A percentile compares a stretch with the other conserved stretches of the same genome.
These are phyloP conservation scores for Silene noctiflora DNA, from an alignment of 179 eudicot genomes.

Conservation along the genomic window DNA sequence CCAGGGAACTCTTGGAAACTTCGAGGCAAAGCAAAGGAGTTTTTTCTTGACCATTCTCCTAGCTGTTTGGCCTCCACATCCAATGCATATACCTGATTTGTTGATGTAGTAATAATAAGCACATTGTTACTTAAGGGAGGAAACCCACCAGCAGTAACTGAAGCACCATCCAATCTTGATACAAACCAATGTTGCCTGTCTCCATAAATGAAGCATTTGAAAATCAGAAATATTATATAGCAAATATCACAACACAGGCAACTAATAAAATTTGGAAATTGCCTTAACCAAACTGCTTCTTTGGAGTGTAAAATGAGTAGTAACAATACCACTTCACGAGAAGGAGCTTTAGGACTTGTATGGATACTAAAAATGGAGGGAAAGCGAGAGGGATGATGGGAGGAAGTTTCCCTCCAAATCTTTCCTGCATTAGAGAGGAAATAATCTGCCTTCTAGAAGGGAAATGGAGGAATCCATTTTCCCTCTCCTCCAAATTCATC, in stretches of 20 bases:
- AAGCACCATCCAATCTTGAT: slow-evolving; percentile 88
- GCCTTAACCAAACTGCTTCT: background rate
- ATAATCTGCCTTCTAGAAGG: too few relatives aligned
- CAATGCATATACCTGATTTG: slow-evolving; percentile 85
- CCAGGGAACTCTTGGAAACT: slow-evolving; percentile 90
- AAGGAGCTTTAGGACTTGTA: too few relatives aligned
- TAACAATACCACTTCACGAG: too few relatives aligned
- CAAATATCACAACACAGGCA: slow-evolving; percentile 4
- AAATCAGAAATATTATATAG: background rate
- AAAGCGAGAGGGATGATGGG: too few relatives aligned
- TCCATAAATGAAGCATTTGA: background rate
- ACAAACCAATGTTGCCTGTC: slow-evolving; percentile 97
- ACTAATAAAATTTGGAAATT: background rate
- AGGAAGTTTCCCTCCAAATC: too few relatives aligned
- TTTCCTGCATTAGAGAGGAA: too few relatives aligned
- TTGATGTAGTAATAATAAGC: slow-evolving; percentile 78
- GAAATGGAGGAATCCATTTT: too few relatives aligned
- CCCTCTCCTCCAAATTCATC: too few relatives aligned
- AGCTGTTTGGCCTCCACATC: slow-evolving; percentile 89
- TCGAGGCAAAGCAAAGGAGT: slow-evolving; percentile 63
- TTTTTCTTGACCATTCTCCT: slow-evolving; percentile 75
- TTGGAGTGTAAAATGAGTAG: background rate
- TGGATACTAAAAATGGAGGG: too few relatives aligned
- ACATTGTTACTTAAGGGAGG: slow-evolving; percentile 71
- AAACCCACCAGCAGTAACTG: slow-evolving; percentile 92